phyloP scores from a whole-genome alignment of 306 rosid species.

The Cicer yamashitae region DNA sequence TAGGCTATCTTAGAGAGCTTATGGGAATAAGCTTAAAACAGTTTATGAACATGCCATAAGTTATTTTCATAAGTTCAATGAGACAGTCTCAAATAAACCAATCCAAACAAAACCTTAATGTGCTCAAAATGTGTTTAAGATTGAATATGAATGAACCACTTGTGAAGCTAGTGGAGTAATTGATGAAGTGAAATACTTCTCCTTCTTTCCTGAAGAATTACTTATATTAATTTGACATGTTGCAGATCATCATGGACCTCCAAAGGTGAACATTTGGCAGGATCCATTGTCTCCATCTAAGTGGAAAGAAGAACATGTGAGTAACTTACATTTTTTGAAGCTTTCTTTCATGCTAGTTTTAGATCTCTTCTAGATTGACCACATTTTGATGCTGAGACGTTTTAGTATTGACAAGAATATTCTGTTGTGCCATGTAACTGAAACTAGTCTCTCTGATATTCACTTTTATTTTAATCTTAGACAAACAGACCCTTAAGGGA shows the following conservation, averaged over 20 bases:
- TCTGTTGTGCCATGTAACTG: background rate
- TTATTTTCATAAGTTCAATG: no score
- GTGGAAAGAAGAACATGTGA: conserved; percentile 79
- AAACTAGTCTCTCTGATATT: background rate
- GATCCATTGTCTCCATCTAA: conserved; percentile 68
- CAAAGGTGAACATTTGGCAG: conserved; percentile 74
- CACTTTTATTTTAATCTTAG: background rate
- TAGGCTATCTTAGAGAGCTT: no score
- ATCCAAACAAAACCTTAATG: background rate
- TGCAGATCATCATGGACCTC: conserved; percentile 72
- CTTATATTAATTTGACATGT: conserved; percentile 22
- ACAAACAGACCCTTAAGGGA: conserved; percentile 2
- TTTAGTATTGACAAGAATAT: conserved; percentile 2
- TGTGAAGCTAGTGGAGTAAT: conserved; percentile 1
- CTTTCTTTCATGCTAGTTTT: conserved; percentile 11
- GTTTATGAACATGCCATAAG: no score
- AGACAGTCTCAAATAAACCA: no score
- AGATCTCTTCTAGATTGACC: conserved; percentile 19
- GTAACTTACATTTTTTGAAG: conserved; percentile 9
- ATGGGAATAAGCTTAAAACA: no score
- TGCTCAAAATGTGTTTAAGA: conserved; percentile 17
- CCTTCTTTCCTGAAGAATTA: background rate
- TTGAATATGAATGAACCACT: background rate
- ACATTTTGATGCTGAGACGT: conserved; percentile 19
- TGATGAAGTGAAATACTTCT: conserved; percentile 7